These are phyloP conservation scores for Tulasnella sp. DNA, from an alignment of 768 basidiomycete species.

Conservation along the genomic window DNA sequence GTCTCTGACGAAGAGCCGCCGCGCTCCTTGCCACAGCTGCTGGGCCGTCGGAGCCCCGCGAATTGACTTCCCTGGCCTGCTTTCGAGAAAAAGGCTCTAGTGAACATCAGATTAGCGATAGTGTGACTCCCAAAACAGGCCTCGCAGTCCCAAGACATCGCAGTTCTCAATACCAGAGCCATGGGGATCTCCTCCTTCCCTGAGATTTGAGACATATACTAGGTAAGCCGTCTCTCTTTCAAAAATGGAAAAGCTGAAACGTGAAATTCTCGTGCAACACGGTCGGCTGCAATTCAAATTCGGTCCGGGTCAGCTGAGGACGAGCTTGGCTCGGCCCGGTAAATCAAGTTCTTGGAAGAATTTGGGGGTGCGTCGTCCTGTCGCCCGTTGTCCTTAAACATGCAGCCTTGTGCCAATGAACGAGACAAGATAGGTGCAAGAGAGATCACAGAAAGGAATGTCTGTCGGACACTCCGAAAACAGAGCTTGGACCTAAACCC, in stretches of 20 bases:
- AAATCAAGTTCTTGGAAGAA: neutral
- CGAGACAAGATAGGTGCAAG: neutral
- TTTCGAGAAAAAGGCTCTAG: neutral
- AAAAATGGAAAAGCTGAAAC: neutral
- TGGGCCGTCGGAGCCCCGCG: neutral
- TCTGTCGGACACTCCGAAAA: neutral
- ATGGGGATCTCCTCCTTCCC: neutral
- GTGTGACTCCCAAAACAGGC: neutral
- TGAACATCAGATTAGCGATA: neutral
- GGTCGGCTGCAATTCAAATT: neutral
- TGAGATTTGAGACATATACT: neutral
- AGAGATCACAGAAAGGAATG: neutral
- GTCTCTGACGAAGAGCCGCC: neutral
- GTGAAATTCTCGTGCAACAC: neutral
- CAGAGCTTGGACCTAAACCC: neutral
- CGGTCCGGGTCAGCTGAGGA: neutral
- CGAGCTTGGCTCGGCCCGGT: neutral
- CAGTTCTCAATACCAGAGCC: neutral
- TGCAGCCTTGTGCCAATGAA: neutral
- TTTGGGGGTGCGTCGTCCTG: neutral
- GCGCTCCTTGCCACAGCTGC: neutral
- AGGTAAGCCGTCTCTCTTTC: neutral
- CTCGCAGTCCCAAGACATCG: neutral
- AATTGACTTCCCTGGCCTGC: neutral
- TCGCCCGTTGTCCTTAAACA: neutral